A percentile compares a stretch with the other conserved stretches of the same genome.
phyloP scores from a whole-genome alignment of 2,329 filamentous ascomycete genomes.

The Triangularia verruculosa region DNA sequence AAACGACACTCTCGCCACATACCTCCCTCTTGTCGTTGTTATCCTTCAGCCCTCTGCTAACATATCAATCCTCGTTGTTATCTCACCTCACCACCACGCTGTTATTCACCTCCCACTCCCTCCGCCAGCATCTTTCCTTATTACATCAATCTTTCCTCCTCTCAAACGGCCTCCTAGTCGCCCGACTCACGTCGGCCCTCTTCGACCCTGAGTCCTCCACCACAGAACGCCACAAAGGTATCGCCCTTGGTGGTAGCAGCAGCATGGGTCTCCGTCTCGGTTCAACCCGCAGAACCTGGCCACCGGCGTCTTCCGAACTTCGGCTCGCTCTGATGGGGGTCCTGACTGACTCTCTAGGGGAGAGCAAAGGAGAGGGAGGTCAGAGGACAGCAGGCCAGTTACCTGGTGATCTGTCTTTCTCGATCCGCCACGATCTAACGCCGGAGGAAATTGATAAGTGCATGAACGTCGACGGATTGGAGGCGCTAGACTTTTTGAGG shows the following conservation, averaged over 20 bases:
- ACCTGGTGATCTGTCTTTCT: constrained; percentile 74
- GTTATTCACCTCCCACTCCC: constrained; percentile 69
- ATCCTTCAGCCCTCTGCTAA: constrained; percentile 72
- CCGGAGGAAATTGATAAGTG: constrained; percentile 77
- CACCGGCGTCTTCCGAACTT: constrained; percentile 90
- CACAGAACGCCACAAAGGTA: constrained; percentile 68
- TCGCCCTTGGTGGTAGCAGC: constrained; percentile 61
- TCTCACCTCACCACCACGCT: constrained; percentile 72
- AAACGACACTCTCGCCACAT: constrained; percentile 43
- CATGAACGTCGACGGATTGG: constrained; percentile 76
- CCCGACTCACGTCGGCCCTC: constrained; percentile 74
- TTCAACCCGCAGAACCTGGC: constrained; percentile 69
- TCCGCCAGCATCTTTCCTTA: constrained; percentile 69
- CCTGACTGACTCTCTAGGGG: constrained; percentile 57
- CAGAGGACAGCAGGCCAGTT: constrained; percentile 40
- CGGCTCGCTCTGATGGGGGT: constrained; percentile 84
- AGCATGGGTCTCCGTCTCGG: constrained; percentile 80
- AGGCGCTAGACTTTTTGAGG: constrained; percentile 89
- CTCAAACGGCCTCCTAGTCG: constrained; percentile 79
- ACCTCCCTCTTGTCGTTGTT: constrained; percentile 63
- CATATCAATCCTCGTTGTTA: constrained; percentile 71
- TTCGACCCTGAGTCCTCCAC: constrained; percentile 81
- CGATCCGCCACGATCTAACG: constrained; percentile 71
- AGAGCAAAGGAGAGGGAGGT: not conserved
- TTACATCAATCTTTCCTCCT: constrained; percentile 81